phyloP scores from a whole-genome alignment of 192 early-diverging fungal genomes.

The Phlyctochytrium planicorne region DNA sequence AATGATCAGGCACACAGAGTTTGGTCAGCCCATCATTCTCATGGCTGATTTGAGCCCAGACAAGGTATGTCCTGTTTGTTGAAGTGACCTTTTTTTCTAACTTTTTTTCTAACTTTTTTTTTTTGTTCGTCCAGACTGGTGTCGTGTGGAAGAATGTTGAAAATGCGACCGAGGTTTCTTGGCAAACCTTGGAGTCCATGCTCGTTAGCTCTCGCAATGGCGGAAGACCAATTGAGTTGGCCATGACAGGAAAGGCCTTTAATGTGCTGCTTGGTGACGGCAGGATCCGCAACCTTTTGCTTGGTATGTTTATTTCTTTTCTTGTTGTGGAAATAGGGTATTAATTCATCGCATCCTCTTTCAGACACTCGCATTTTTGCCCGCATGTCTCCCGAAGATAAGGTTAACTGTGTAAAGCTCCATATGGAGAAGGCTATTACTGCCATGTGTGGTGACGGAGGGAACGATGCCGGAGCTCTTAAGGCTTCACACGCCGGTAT shows the following conservation, averaged over 20 bases:
- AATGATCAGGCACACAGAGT: conserved; percentile 55
- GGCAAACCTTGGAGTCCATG: background rate
- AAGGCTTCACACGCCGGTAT: conserved; percentile 79
- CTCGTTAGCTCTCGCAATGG: conserved; percentile 11
- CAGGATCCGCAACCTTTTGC: conserved; percentile 52
- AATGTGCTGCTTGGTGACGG: conserved; percentile 42
- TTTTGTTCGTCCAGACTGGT: background rate
- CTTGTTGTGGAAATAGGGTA: background rate
- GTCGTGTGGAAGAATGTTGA: conserved; percentile 31
- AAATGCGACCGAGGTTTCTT: conserved; percentile 3
- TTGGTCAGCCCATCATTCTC: conserved; percentile 54
- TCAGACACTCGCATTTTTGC: conserved; percentile 72
- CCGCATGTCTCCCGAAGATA: conserved; percentile 77
- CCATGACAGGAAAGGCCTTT: conserved; percentile 71
- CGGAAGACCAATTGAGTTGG: conserved; percentile 56
- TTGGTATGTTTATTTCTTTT: conserved; percentile 28
- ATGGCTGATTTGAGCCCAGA: conserved; percentile 16
- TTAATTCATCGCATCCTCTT: background rate
- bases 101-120: background rate
- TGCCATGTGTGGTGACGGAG: conserved; percentile 87
- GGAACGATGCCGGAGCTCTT: conserved; percentile 82
- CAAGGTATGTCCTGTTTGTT: conserved; percentile 10
- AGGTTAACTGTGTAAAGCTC: conserved; percentile 67
- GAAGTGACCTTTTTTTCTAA: conserved; percentile 7
- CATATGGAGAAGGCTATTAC: conserved; percentile 80